Base-by-base conservation (phyloP, 345 rosid genomes). In the Syzygium aromaticum region DNA sequence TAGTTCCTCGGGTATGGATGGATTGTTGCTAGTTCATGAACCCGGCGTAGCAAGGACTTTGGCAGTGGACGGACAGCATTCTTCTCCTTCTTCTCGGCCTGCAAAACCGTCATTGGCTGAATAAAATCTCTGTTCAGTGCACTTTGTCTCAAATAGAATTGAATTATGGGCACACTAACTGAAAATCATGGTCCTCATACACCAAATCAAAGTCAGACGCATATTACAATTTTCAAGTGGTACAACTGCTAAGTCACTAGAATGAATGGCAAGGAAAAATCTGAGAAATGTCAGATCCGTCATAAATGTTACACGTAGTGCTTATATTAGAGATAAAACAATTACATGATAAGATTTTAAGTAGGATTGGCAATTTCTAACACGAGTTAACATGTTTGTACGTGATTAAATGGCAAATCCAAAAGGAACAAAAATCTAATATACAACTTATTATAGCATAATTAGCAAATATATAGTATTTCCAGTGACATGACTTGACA, bases 1-100 rank as follows among this genome's bases (percentile, higher is more conserved):
- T 52, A 87, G 86, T 88, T 92, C 54, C 94, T 92, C 43, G 97
- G 95, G 90, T 94, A 95, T 46, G 97, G 98, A 91, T 96, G 97
- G 82, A 93, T 85, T 3, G 91, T 86, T 3, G 97, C 98, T 80
- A 97, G 95, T 90, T 97, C 99, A 56, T 89, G 86, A 87, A 97
- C 91, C 14, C 92, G 96, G 86, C 89, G 88, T 38, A 95, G 83
- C 84, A 96, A 90, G 64, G 93, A 87, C 89, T 92, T 92, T 10
- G 99, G 98, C 51, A 97, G 88, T 53, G 88, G 87, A 1, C 93
- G 92, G 84, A 86, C 59, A 23, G 64, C 88, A 80, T 91, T 89
- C 93, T 91, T 93, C 87, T 86, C 54, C 54, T 87, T 91, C 85
- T 89, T 83, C 87, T 92, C 95, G 82, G 86, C 94, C 98, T 97